Evolutionary conservation across 768 basidiomycete genomes (phyloP), one percentile per base, ranked within the genome.

Genomic region (Agrocybe pediades): DNA sequence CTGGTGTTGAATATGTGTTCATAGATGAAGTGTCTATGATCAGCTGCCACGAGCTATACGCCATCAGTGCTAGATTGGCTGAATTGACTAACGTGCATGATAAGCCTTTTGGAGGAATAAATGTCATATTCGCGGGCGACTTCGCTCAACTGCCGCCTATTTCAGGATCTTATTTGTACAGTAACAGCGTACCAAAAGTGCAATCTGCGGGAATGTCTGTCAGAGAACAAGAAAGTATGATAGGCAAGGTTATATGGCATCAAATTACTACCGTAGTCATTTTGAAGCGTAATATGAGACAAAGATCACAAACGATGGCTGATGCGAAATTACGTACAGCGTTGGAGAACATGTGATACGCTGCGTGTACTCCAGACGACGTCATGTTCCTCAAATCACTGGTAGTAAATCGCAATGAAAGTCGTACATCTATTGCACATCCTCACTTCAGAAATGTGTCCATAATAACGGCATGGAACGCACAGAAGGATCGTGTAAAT

Each of bases 1-100:
- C 57, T 23, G 65, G 68, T 15, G 68, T 75, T 9, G 66, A 74
- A 3, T 74, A 74, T 64, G 50, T 77, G 0, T 74, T 77, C 36
- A 51, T 77, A 16, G 74, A 78, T 66, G 76, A 78, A 52, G 62
- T 77, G 0, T 77, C 75, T 0, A 77, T 77, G 76, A 21, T 77
- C 1, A 65, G 64, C 2, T 65, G 61, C n/a, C 11, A 45, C 24
- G 68, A 70, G 36, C 21, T 74, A 25, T 67, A 65, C 49, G 52
- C 44, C 21, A 73, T 74, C 9, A 66, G 62, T 47, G 46, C 41
- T 2, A 54, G 60, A 17, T 42, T 72, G 5, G 23, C 57, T 9
- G 48, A 53, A 9, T 55, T 61, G 5, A 27, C 48, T 3, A 62
- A 66, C 46, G 47, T 58, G 6, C 23, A 46, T 36, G 56, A 65